These are phyloP conservation scores for Boletellus sp. DNA, from an alignment of 1,284 basidiomycete genomes.

Conservation along the genomic window DNA sequence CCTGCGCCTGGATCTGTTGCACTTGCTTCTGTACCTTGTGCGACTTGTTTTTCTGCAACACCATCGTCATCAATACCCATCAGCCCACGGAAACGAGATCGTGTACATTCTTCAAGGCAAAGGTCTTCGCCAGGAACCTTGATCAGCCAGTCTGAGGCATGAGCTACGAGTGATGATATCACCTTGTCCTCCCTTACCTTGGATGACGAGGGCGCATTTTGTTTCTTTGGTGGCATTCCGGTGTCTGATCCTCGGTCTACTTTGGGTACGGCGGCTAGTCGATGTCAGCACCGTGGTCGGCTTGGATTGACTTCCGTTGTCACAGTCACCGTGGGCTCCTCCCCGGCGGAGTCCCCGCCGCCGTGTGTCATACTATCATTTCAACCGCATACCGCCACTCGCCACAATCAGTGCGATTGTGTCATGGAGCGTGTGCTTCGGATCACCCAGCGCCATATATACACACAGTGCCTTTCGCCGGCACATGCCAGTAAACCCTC, in stretches of 20 bases:
- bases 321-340: no score
- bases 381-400: no score
- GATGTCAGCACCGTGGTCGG: neutral
- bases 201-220: slow-evolving; percentile 46
- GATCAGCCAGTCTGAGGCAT: slow-evolving; percentile 30
- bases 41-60: slow-evolving; percentile 85
- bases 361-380: no score
- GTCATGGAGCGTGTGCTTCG: slow-evolving; percentile 4
- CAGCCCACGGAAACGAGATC: slow-evolving; percentile 3
- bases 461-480: neutral
- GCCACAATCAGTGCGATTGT: no score
- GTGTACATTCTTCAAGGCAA: slow-evolving; percentile 89
- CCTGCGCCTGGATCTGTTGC: slow-evolving; percentile 74
- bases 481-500: neutral
- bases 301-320: neutral
- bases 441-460: slow-evolving; percentile 9
- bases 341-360: no score
- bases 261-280: neutral
- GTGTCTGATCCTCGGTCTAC: neutral
- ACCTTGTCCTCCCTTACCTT: slow-evolving; percentile 80
- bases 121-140: slow-evolving; percentile 56
- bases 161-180: slow-evolving; percentile 20
- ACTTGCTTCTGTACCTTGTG: slow-evolving; percentile 89
- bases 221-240: slow-evolving; percentile 71
- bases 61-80: slow-evolving; percentile 12